Base-by-base conservation (phyloP, 345 rosid genomes). In the Hibiscus mutabilis region DNA sequence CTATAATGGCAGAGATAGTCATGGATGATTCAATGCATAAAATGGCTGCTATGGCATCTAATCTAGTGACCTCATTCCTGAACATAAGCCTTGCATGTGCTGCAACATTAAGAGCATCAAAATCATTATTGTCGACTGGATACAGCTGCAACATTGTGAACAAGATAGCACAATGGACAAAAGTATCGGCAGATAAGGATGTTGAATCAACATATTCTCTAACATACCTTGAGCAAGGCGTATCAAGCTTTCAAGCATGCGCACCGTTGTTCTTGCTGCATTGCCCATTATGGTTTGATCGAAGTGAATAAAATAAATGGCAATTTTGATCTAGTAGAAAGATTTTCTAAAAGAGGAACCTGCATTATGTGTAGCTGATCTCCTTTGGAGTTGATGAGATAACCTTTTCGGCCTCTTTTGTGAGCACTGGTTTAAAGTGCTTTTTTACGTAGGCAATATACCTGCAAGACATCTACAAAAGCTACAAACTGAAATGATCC, bases 11-110 rank as follows among this genome's bases (percentile, higher is more conserved):
- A 0, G 96, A 90, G 44, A 84, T 91, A 57, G 97, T 94, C 98
- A 94, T 94, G 49, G 97, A 94, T 69, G 96, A 94, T 82, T 94
- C 93, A 22, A 91, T 82, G 84, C 97, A 94, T 76, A 94, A 75
- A 79, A 94, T 86, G 76, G 97, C 96, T 68, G 97, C 86, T 75
- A 94, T 84, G 14, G 97, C 98, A 81, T 94, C 97, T 64, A 87
- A 71, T 70, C 80, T 83, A 0, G 86, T 91, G 12, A 91, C 98
- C 80, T 94, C 92, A 44, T 88, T 85, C 84, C 98, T 90, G 84
- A 88, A 94, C 98, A 94, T 88, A 70, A 94, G 87, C 80, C 96
- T 87, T 57, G 98, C 98, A 82, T 94, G 98, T 69, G 96, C 97
- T 94, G 86, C 75, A 74, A 68, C 61, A 71, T 52, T 63, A 12